phyloP scores from a whole-genome alignment of 2,329 filamentous ascomycete genomes.

The Colletotrichum cereale region DNA sequence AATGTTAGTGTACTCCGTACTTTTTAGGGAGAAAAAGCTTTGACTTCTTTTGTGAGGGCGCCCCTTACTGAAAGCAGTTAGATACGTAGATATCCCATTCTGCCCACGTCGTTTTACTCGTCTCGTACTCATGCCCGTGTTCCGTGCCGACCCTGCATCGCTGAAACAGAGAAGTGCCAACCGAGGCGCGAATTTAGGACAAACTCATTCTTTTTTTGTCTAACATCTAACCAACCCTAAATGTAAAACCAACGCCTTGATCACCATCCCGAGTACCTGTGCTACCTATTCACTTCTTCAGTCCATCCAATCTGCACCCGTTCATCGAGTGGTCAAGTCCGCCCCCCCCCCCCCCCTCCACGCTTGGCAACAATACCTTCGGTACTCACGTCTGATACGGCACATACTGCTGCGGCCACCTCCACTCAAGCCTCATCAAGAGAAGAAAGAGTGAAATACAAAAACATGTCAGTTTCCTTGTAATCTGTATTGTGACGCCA shows the following conservation, averaged over 20 bases:
- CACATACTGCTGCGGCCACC: not conserved
- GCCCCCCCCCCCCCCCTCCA: too few relatives aligned
- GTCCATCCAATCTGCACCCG: not conserved
- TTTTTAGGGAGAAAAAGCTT: too few relatives aligned
- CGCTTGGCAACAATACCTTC: not conserved
- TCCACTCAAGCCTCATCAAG: not conserved
- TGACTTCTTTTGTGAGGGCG: too few relatives aligned
- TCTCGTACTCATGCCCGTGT: too few relatives aligned
- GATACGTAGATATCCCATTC: too few relatives aligned
- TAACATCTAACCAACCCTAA: slow-evolving; percentile 5
- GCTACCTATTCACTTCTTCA: not conserved
- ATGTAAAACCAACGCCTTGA: not conserved
- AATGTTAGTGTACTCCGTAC: too few relatives aligned
- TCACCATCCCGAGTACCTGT: not conserved
- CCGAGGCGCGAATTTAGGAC: not conserved
- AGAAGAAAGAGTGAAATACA: slow-evolving; percentile 12
- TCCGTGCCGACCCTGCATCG: not conserved
- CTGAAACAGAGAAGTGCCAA: not conserved
- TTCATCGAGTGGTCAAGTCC: not conserved
- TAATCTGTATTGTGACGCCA: slow-evolving; percentile 38
- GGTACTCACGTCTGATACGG: not conserved
- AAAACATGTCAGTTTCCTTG: slow-evolving; percentile 33
- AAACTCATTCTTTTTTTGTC: slow-evolving; percentile 31
- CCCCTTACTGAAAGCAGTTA: too few relatives aligned
- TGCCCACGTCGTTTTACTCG: too few relatives aligned